Evolutionary conservation across 1,139 yeast genomes (phyloP).

Genomic region (Nakaseomyces sp.): DNA sequence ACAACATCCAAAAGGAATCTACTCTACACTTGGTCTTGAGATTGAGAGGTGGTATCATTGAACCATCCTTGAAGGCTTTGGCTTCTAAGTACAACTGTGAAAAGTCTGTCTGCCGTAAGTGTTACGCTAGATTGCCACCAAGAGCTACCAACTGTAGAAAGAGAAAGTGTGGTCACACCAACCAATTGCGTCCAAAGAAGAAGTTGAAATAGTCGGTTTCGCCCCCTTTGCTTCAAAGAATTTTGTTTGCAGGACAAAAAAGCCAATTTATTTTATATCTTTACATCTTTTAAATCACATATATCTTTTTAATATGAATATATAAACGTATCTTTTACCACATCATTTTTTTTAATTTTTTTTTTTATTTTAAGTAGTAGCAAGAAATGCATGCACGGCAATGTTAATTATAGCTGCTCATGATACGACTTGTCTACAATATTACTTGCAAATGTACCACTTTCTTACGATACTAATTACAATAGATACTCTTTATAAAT

Average conservation of each 20-base stretch:
- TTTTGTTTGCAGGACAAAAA: slow-evolving; percentile 3
- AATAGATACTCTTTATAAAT: too few relatives aligned
- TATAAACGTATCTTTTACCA: slow-evolving; percentile 5
- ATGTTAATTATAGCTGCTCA: too few relatives aligned
- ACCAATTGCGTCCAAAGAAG: slow-evolving; percentile 99
- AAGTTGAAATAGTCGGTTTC: slow-evolving; percentile 80
- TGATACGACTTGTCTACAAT: too few relatives aligned
- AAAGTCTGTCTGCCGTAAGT: slow-evolving; percentile 97
- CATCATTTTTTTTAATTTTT: not conserved
- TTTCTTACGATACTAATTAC: too few relatives aligned
- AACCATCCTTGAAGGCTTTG: slow-evolving; percentile 97
- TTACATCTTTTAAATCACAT: slow-evolving; percentile 4
- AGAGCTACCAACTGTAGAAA: slow-evolving; percentile 99
- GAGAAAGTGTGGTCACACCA: slow-evolving; percentile 99
- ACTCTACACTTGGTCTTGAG: slow-evolving; percentile 81
- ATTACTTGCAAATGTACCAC: too few relatives aligned
- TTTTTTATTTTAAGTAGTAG: too few relatives aligned
- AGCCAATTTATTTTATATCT: slow-evolving; percentile 1
- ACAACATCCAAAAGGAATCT: slow-evolving; percentile 93
- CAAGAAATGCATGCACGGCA: too few relatives aligned
- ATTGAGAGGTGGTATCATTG: slow-evolving; percentile 96
- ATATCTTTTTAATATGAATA: slow-evolving; percentile 5
- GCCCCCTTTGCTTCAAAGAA: slow-evolving; percentile 6
- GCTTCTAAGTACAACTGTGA: slow-evolving; percentile 99
- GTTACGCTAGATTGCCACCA: slow-evolving; percentile 99